Base-by-base conservation (phyloP, 306 rosid species). In the Lathyrus tuberosus region DNA sequence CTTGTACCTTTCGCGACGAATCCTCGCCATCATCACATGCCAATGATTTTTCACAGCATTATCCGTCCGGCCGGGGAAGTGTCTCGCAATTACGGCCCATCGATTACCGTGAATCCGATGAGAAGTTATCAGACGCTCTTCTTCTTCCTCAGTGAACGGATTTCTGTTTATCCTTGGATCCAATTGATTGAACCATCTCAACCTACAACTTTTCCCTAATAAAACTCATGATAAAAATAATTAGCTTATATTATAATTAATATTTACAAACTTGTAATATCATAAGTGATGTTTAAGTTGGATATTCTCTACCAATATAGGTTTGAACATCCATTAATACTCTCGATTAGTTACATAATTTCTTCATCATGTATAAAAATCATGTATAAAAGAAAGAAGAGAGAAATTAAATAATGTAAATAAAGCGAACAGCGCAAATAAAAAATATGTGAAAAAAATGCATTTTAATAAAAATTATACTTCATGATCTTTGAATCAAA, bases 101-200 rank as follows among this genome's bases (percentile, higher is more conserved):
- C 97, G 69, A 14, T 90, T 94, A 0, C 98, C 98, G 35, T 94
- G 96, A 66, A 91, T 74, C 8, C 86, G 14, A 67, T 94, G 97
- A 43, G 92, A 87, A 17, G 91, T 87, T 20, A 94, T 13, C 5
- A 94, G 95, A 33, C 95, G 47, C 67, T 84, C 96, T 46, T 94
- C 99, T 73, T 94, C 99, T 66, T 89, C 97, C 76, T 94, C 95
- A 0, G 85, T 94, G 77, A 94, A 91, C 3, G 97, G 92, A 63
- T 47, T 89, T 76, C 95, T 83, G 31, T 94, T 91, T 33, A 94
- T 94, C 70, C 99, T 81, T 20, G 99, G 95, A 59, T 94, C 99
- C 63, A 94, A 46, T 72, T 94, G 99, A 72, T 94, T 94, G 83
- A 91, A 94, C 99, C 99, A 94, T 78, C 99, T 94, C 84, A 94